These are phyloP conservation scores for Xanthoparmelia taractica DNA, from an alignment of 495 filamentous ascomycete species.

Conservation along the genomic window DNA sequence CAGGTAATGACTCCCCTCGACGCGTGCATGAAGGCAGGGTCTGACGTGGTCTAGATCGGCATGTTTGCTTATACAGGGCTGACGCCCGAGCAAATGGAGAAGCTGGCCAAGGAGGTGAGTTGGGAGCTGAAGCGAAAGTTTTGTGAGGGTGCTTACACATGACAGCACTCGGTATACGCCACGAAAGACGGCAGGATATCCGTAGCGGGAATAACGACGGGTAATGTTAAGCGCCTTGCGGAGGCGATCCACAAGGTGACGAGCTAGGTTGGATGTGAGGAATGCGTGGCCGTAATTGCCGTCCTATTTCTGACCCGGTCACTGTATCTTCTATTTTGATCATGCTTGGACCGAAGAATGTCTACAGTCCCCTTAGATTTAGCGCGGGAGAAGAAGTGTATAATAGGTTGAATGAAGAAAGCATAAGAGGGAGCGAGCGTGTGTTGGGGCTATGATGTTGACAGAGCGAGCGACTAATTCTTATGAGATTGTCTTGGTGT, in stretches of 20 bases:
- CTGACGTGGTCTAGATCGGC: conserved; percentile 59
- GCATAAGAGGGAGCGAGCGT: too few relatives aligned
- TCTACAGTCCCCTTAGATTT: conserved; percentile 7
- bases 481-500: neutral
- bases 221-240: conserved; percentile 87
- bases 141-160: conserved; percentile 4
- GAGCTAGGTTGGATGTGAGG: conserved; percentile 33
- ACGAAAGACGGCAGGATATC: conserved; percentile 97
- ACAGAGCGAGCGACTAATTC: neutral
- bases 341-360: neutral
- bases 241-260: conserved; percentile 93
- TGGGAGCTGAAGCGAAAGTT: neutral
- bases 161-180: conserved; percentile 88
- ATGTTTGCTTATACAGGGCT: conserved; percentile 99
- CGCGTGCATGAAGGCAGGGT: neutral
- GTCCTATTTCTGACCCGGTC: neutral
- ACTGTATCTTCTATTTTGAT: neutral
- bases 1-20: conserved; percentile 42
- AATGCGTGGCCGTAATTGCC: neutral
- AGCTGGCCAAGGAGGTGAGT: conserved; percentile 76
- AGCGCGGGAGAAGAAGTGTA: conserved; percentile 12
- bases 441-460: neutral
- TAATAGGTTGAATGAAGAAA: conserved; percentile 6
- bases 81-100: conserved; percentile 85
- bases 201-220: conserved; percentile 89